Evolutionary conservation across 495 filamentous ascomycete genomes (phyloP).

Genomic region (Aspergillus avenaceus): DNA sequence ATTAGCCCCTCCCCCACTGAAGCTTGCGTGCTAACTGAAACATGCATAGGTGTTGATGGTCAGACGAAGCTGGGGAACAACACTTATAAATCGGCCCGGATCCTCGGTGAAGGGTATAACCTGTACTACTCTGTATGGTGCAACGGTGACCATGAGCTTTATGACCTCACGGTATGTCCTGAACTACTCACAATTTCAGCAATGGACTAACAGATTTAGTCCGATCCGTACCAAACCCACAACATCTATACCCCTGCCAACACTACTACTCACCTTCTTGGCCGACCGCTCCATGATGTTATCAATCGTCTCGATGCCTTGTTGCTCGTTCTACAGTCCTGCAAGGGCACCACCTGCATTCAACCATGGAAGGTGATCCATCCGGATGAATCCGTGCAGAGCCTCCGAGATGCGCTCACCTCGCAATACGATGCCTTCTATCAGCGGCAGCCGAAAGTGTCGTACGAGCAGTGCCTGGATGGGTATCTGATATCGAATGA

Average conservation of each 20-base stretch:
- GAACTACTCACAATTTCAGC: not conserved
- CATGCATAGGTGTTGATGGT: conserved; percentile 18
- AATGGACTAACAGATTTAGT: conserved; percentile 24
- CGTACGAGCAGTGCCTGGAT: conserved; percentile 49
- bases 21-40: not conserved
- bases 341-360: conserved; percentile 52
- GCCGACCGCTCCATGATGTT: conserved; percentile 40
- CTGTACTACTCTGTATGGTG: conserved; percentile 67
- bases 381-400: conserved; percentile 38
- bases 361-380: conserved; percentile 59
- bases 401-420: conserved; percentile 38
- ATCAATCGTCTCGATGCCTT: conserved; percentile 54
- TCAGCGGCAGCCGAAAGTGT: conserved; percentile 26
- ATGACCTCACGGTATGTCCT: conserved; percentile 50
- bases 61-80: conserved; percentile 41
- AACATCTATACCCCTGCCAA: conserved; percentile 47
- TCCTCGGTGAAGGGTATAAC: conserved; percentile 50
- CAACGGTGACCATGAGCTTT: conserved; percentile 60
- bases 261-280: conserved; percentile 29
- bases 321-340: conserved; percentile 62
- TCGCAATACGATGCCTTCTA: conserved; percentile 56
- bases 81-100: conserved; percentile 60
- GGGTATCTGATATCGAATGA: conserved; percentile 56
- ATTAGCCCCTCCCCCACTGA: too few species aligned
- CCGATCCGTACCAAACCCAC: conserved; percentile 55